Base-by-base conservation (phyloP, 2,329 filamentous ascomycete genomes). In the Fusarium fujikuroi region DNA sequence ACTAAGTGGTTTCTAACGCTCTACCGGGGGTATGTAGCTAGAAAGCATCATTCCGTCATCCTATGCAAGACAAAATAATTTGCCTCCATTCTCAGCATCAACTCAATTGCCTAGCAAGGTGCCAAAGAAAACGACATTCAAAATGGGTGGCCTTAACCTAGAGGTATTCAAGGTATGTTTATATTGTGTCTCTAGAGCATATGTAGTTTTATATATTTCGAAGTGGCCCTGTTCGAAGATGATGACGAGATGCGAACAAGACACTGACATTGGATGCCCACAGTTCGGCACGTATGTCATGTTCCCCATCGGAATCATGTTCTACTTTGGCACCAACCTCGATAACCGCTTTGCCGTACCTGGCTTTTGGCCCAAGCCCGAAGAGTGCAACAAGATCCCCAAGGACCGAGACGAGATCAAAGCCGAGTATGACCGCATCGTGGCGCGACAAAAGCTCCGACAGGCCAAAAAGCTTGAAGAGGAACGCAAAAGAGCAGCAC, bases 271-370 rank as follows among this genome's bases (percentile, higher is more conserved):
- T 50, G 18, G 40, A 36, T 44, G 42, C 52, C 28, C 42, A 47
- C 63, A 98, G 95, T 99, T 99, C 83, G 95, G 95, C 86, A 93
- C 97, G 89, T 99, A 99, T 86, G 92, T 99, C 86, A 92, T 98
- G 89, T 99, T 99, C 85, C 96, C 96, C 23, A 98, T 99, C 79
- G 95, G 94, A 78, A 95, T 96, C 87, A 99, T 99, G 96, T 98
- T 97, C 88, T 99, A 99, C 87, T 99, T 98, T 83, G 96, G 96
- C 81, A 97, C 95, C 63, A 99, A 99, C 83, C 93, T 99, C 80
- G 96, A 99, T 84, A 89, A 92, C 75, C 92, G 94, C 73, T 99
- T 99, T 87, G 85, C 89, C 53, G 94, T 98, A 3, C 91, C 93
- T 28, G 93, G 92, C 65, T 99, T 99, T 87, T 99, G 96, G 96